Evolutionary conservation across 768 basidiomycete species (phyloP).

Genomic region (Rhodocollybia butyracea): DNA sequence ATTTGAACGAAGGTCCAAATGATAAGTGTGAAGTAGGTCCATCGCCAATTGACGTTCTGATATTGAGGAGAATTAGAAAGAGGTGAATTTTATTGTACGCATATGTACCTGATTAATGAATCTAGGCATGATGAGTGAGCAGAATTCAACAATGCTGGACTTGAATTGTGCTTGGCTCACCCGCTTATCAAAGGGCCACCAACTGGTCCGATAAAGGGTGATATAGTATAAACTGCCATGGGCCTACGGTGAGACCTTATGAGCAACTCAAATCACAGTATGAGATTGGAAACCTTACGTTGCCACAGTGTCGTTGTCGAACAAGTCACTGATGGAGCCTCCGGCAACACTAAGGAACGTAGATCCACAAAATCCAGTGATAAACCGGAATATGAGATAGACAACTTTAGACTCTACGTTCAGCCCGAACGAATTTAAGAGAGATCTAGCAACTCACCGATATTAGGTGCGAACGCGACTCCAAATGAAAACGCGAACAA

Average conservation of each 20-base stretch:
- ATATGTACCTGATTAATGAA: conserved; percentile 65
- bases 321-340: conserved; percentile 55
- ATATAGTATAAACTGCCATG: conserved; percentile 49
- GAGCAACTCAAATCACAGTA: background rate
- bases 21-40: conserved; percentile 71
- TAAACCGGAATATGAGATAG: conserved; percentile 55
- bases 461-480: conserved; percentile 69
- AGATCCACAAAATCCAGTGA: conserved; percentile 54
- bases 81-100: background rate
- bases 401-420: conserved; percentile 36
- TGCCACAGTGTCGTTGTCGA: conserved; percentile 53
- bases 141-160: conserved; percentile 3
- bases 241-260: background rate
- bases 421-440: background rate
- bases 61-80: background rate
- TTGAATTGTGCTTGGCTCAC: conserved; percentile 31
- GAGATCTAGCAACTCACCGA: conserved; percentile 36
- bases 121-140: conserved; percentile 23
- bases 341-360: conserved; percentile 57
- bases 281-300: conserved; percentile 37
- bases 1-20: conserved; percentile 67
- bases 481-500: conserved; percentile 69
- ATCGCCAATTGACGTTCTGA: conserved; percentile 62
- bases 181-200: conserved; percentile 58
- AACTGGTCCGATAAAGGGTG: conserved; percentile 49